These are phyloP conservation scores for Heterobasidion parviporum DNA, from an alignment of 1,284 basidiomycete genomes.

Conservation along the genomic window DNA sequence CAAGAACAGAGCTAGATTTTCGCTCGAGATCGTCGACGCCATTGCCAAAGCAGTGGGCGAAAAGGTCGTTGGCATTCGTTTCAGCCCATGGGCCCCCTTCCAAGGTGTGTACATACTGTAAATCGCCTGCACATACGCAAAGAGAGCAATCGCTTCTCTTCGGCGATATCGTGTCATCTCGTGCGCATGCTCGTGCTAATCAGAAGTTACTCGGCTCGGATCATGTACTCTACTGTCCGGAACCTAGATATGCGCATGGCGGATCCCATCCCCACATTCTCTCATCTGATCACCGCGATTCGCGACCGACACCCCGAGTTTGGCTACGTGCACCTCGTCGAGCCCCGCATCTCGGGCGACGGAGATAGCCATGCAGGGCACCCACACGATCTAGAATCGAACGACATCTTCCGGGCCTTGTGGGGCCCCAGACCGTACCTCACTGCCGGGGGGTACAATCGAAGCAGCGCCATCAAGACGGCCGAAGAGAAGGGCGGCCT, in stretches of 20 bases:
- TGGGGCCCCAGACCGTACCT: slow-evolving; percentile 23
- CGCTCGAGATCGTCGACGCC: slow-evolving; percentile 34
- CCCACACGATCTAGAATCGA: slow-evolving; percentile 13
- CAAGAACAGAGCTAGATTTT: slow-evolving; percentile 35
- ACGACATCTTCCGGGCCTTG: slow-evolving; percentile 24
- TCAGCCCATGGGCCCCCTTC: slow-evolving; percentile 41
- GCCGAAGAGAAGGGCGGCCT: slow-evolving; percentile 27
- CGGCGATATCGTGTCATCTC: too few relatives aligned
- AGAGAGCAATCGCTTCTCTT: neutral
- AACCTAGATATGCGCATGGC: slow-evolving; percentile 31
- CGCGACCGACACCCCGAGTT: slow-evolving; percentile 31
- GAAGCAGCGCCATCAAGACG: slow-evolving; percentile 18
- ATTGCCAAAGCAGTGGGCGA: slow-evolving; percentile 28
- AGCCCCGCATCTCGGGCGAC: neutral
- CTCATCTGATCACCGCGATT: slow-evolving; percentile 28
- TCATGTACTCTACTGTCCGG: neutral
- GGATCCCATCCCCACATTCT: slow-evolving; percentile 37
- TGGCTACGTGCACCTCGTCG: slow-evolving; percentile 34
- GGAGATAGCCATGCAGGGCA: neutral
- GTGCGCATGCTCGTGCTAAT: too few relatives aligned
- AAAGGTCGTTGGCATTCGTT: slow-evolving; percentile 36
- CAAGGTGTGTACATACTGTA: slow-evolving; percentile 18
- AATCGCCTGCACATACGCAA: neutral
- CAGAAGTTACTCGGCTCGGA: neutral
- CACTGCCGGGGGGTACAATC: slow-evolving; percentile 28